phyloP scores from a whole-genome alignment of 805 yeast genomes.

The Saturnispora hagleri region DNA sequence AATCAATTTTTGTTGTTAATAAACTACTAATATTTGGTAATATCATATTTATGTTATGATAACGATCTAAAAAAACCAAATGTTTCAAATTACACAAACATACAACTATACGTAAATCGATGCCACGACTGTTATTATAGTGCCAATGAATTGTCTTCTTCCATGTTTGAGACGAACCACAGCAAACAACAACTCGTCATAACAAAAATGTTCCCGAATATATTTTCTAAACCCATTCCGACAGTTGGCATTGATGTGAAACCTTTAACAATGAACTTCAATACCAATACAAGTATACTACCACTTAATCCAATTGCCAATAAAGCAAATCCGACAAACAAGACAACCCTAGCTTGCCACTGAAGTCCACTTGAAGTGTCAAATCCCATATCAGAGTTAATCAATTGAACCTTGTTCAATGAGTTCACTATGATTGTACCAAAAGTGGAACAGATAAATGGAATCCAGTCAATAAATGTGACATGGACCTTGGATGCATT shows the following conservation, averaged over 20 bases:
- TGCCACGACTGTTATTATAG: slow-evolving; percentile 11
- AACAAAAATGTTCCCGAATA: slow-evolving; percentile 65
- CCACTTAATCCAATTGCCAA: slow-evolving; percentile 94
- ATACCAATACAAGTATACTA: slow-evolving; percentile 74
- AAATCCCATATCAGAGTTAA: slow-evolving; percentile 21
- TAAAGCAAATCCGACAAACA: slow-evolving; percentile 86
- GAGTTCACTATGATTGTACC: slow-evolving; percentile 82
- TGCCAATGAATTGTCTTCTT: slow-evolving; percentile 92
- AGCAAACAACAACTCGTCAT: slow-evolving; percentile 83
- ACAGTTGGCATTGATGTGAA: slow-evolving; percentile 73
- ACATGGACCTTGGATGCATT: slow-evolving; percentile 85
- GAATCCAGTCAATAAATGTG: slow-evolving; percentile 92
- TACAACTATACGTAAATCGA: neutral
- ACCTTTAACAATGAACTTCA: slow-evolving; percentile 74
- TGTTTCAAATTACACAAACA: neutral
- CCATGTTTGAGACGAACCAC: slow-evolving; percentile 93
- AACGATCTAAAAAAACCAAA: neutral
- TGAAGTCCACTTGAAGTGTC: slow-evolving; percentile 39
- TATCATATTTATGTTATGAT: neutral
- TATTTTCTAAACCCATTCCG: slow-evolving; percentile 90
- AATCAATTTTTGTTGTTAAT: neutral
- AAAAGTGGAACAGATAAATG: slow-evolving; percentile 74
- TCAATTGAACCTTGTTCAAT: slow-evolving; percentile 51
- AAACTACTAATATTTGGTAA: neutral
- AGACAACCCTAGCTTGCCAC: slow-evolving; percentile 88